Conservation (phyloP, 306 rosid genomes). For the Cicer chorassanicum region DNA sequence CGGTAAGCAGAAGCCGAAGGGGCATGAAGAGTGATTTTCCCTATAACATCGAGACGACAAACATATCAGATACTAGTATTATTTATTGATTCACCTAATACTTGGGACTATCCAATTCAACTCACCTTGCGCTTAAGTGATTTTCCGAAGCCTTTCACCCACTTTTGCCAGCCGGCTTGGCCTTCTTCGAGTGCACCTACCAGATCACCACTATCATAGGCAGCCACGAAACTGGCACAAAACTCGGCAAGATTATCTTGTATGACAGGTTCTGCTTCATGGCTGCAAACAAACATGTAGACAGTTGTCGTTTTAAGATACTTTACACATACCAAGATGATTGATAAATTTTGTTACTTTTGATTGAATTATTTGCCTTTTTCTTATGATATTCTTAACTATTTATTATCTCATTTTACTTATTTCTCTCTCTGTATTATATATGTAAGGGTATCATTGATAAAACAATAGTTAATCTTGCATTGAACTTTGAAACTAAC, state of each 20-base stretch:
- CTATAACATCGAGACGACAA: slow-evolving; percentile 48
- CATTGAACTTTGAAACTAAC: too few species aligned
- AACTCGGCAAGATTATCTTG: slow-evolving; percentile 81
- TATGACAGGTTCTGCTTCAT: slow-evolving; percentile 71
- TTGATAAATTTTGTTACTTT: too few species aligned
- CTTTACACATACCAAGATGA: too few species aligned
- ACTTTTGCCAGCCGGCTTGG: slow-evolving; percentile 88
- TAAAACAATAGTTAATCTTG: too few species aligned
- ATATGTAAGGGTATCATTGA: too few species aligned
- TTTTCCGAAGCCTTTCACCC: slow-evolving; percentile 95
- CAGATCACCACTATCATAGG: slow-evolving; percentile 82
- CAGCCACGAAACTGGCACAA: slow-evolving; percentile 71
- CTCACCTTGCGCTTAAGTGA: slow-evolving; percentile 85
- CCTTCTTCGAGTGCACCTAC: slow-evolving; percentile 82
- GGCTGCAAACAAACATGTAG: slow-evolving; percentile 64
- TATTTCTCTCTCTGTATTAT: too few species aligned
- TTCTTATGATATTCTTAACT: too few species aligned
- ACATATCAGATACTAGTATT: not conserved
- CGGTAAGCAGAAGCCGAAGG: slow-evolving; percentile 81
- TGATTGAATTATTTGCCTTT: too few species aligned
- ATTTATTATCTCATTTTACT: too few species aligned
- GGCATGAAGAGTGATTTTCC: slow-evolving; percentile 98
- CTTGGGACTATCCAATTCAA: not conserved
- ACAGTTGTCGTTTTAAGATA: not conserved
- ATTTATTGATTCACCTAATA: not conserved